Conservation (phyloP, 2,329 filamentous ascomycete genomes). For the Colletotrichum lini region DNA sequence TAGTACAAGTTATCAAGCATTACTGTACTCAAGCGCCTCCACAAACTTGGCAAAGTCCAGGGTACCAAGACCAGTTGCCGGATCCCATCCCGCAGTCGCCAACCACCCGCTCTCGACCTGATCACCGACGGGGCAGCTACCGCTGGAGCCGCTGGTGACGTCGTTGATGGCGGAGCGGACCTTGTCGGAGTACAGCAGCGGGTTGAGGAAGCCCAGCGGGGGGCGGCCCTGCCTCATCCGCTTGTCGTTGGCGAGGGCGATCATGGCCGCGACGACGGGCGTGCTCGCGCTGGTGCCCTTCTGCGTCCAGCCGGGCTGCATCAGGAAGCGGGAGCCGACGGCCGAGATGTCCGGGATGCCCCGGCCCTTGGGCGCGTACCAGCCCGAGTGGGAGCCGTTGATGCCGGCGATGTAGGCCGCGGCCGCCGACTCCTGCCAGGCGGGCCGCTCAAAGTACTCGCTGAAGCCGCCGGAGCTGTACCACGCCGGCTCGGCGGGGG, state of each 20-base stretch:
- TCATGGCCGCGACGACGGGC: constrained; percentile 58
- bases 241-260: constrained; percentile 61
- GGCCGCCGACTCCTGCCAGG: constrained; percentile 58
- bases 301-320: constrained; percentile 48
- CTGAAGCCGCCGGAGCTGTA: constrained; percentile 61
- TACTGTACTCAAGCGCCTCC: background rate
- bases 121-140: constrained; percentile 1
- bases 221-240: constrained; percentile 52
- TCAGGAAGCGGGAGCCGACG: constrained; percentile 67
- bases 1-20: background rate
- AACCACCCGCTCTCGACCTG: constrained; percentile 21
- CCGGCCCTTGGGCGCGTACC: constrained; percentile 61
- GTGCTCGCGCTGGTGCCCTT: constrained; percentile 53
- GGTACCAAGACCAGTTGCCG: constrained; percentile 16
- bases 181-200: constrained; percentile 53
- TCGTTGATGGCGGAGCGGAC: constrained; percentile 13
- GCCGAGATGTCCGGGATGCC: constrained; percentile 61
- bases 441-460: constrained; percentile 59
- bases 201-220: constrained; percentile 62
- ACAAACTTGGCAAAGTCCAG: constrained; percentile 28
- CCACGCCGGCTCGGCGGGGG: constrained; percentile 54
- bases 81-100: constrained; percentile 22
- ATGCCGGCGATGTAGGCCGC: constrained; percentile 56
- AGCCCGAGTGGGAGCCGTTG: constrained; percentile 58
- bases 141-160: constrained; percentile 11